Conservation (phyloP, 2,329 filamentous ascomycete genomes). For the Xylaria sp. region DNA sequence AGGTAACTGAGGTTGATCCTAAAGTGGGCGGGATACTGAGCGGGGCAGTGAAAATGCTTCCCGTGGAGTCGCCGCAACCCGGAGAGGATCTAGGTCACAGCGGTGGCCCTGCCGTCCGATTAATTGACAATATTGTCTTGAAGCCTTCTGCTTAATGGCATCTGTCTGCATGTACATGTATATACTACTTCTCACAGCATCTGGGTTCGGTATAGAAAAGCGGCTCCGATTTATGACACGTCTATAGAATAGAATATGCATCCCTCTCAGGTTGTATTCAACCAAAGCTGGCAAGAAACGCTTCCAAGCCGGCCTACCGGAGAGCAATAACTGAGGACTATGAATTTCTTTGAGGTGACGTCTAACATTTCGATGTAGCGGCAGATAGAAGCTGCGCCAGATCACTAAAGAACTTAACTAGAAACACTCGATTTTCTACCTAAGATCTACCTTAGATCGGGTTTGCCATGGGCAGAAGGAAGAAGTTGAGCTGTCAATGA, state of each 20-base stretch:
- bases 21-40: slow-evolving; percentile 83
- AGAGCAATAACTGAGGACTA: slow-evolving; percentile 47
- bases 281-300: neutral
- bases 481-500: slow-evolving; percentile 50
- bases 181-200: neutral
- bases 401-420: slow-evolving; percentile 40
- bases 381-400: slow-evolving; percentile 24
- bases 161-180: neutral
- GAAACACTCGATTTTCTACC: slow-evolving; percentile 40
- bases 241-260: neutral
- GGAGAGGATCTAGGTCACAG: slow-evolving; percentile 81
- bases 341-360: slow-evolving; percentile 50
- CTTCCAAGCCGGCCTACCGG: slow-evolving; percentile 48
- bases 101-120: slow-evolving; percentile 78
- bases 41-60: slow-evolving; percentile 89
- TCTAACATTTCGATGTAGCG: slow-evolving; percentile 47
- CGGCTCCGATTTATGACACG: neutral
- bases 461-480: neutral
- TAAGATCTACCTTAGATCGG: neutral
- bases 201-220: neutral
- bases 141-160: slow-evolving; percentile 51
- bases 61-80: slow-evolving; percentile 74
- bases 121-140: slow-evolving; percentile 94
- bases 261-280: neutral
- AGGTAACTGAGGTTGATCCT: slow-evolving; percentile 76